Base-by-base conservation (phyloP, 495 filamentous ascomycete species). In the Penicillium atrosanguineum region DNA sequence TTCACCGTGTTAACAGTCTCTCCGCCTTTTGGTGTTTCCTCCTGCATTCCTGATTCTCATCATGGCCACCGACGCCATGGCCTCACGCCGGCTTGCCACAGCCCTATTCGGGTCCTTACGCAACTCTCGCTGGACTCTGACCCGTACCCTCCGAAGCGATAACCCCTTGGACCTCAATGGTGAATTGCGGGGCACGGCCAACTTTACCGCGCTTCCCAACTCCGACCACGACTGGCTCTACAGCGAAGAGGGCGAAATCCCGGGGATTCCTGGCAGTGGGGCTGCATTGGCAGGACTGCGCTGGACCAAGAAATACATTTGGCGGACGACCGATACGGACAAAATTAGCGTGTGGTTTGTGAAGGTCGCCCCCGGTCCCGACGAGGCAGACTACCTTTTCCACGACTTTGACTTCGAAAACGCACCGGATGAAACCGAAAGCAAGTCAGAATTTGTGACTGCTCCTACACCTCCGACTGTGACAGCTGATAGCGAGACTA, bases 261-360 rank as follows among this genome's bases (percentile, higher is more conserved):
- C 71, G 15, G 50, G 46, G 16, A 50, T 52, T 3, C 51, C 62
- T 11, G 52, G 48, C 4, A 38, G 44, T 21, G 50, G 57, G 6
- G 59, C 61, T 31, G 39, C 46, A 16, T 39, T 46, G 40, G 42
- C 61, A 3, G 69, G 71, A 0, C 51, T 76, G 11, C 70, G 63
- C 11, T 78, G 71, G 69, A 72, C 68, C 6, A 78, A 78, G 55
- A 75, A 74, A 49, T 78, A 78, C 37, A 75, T 78, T 45, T 78
- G 75, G 75, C 69, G 73, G 0, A 51, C 43, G 25, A 57, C 46
- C n/a, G 63, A 63, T 4, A 48, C 53, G 6, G 67, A 56, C 8
- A 53, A 58, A 15, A 68, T 78, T 9, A 78, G 73, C 46, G 72
- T 75, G 20, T 78, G 73, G 73, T 78, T 78, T 38, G 73, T 75